A percentile compares a stretch with the other conserved stretches of the same genome.
Evolutionary conservation across 257 asterid genomes (phyloP).

Genomic region (Solanum etuberosum): DNA sequence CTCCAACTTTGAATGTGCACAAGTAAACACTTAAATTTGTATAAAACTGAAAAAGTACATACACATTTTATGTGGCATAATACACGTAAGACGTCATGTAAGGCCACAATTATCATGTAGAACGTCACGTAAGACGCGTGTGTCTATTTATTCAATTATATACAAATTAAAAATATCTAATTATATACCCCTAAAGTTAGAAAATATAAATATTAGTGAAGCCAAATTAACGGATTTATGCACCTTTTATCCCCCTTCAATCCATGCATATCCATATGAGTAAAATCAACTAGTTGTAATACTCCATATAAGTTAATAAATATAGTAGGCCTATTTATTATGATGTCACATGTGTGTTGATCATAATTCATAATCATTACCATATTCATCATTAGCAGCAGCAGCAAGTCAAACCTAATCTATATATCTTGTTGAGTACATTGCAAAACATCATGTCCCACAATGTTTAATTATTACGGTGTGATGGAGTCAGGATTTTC

Average conservation of each 20-base stretch:
- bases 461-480: background rate
- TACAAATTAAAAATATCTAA: no score
- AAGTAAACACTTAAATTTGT: no score
- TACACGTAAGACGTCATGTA: rapidly evolving
- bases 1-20: no score
- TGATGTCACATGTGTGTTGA: conserved; percentile 37
- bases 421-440: background rate
- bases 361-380: background rate
- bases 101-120: no score
- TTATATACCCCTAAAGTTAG: rapidly evolving
- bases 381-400: background rate
- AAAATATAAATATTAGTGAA: no score
- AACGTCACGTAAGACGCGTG: rapidly evolving
- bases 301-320: background rate
- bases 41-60: background rate
- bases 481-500: background rate
- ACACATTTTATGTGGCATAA: background rate
- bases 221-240: background rate
- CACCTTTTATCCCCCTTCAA: background rate
- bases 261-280: background rate
- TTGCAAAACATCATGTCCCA: background rate
- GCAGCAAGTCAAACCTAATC: background rate
- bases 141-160: no score
- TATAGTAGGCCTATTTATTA: conserved; percentile 14
- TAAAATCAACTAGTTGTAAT: background rate